A percentile compares a stretch with the other conserved stretches of the same genome.
Conservation (phyloP, 2,329 filamentous ascomycete genomes). For the Trichothecium sympodiale region DNA sequence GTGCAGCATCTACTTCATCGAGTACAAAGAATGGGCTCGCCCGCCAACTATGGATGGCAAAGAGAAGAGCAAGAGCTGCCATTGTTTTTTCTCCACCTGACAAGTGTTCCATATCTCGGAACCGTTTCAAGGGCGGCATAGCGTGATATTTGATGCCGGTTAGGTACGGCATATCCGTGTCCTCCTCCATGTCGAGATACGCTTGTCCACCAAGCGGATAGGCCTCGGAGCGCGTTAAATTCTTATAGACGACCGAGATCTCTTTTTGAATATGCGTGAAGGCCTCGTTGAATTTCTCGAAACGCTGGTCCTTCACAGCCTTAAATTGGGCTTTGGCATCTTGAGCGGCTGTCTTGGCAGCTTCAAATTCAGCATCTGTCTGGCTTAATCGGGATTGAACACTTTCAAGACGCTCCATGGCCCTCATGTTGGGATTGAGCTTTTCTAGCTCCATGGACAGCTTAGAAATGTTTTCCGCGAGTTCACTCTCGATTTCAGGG, state of each 20-base stretch:
- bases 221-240: constrained; percentile 80
- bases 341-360: constrained; percentile 64
- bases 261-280: constrained; percentile 93
- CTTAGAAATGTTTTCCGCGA: constrained; percentile 66
- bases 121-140: constrained; percentile 96
- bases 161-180: constrained; percentile 91
- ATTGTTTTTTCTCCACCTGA: constrained; percentile 98
- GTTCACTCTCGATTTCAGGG: constrained; percentile 58
- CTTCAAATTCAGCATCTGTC: constrained; percentile 82
- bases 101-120: constrained; percentile 97
- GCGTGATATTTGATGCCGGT: constrained; percentile 97
- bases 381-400: constrained; percentile 74
- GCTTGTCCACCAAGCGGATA: constrained; percentile 85
- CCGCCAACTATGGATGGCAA: constrained; percentile 94
- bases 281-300: constrained; percentile 88
- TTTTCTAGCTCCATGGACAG: constrained; percentile 78
- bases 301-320: constrained; percentile 68
- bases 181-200: constrained; percentile 85
- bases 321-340: constrained; percentile 76
- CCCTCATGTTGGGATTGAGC: constrained; percentile 93
- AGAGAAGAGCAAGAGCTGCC: constrained; percentile 89
- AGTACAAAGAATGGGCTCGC: constrained; percentile 95
- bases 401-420: constrained; percentile 78
- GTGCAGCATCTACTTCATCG: constrained; percentile 92
- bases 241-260: constrained; percentile 88